Base-by-base conservation (phyloP, 2,329 filamentous ascomycete species). In the Diaporthe vexans region DNA sequence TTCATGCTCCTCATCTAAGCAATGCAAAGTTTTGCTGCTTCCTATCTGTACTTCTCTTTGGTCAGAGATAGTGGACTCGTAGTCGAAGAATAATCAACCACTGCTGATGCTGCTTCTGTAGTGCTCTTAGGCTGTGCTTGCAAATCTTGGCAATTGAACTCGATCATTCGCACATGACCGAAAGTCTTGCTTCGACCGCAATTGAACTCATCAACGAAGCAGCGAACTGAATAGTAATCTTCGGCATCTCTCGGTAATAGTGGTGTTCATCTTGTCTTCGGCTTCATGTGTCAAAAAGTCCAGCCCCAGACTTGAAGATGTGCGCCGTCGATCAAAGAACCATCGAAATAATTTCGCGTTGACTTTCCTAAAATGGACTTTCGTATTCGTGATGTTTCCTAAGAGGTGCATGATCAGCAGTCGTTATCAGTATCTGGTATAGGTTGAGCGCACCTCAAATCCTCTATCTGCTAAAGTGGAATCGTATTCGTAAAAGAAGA, bases 401-500 rank as follows among this genome's bases (percentile, higher is more conserved):
- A 51, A 11, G 19, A 51, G 10, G 26, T 48, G 61, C 40, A 65
- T 51, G 61, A 48, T 65, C 43, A 51, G 61, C 61, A 24, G 61
- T 17, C 43, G 9, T 51, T 65, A 35, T 33, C 26, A 35, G 17
- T 35, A 33, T 51, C 26, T 15, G 43, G 43, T 65, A 48, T 63
- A 29, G 59, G 59, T 7, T n/a, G 6, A 48, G 40, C 19, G 40
- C 59, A 48, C 6, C 40, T 46, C 43, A 17, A 35, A 26, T 35
- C 26, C 43, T 51, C 10, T 33, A 48, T 35, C 26, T n/a, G 11
- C 19, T 0, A 8, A 35, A 51, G 26, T 21, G 40, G 26, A 35
- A 51, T 65, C 61, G 61, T 65, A 65, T 65, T 65, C 61, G 61
- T 65, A 65, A 33, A 51, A 51, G 19, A 21, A 35, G 35, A 17